Evolutionary conservation across 2,329 filamentous ascomycete genomes (phyloP).

Genomic region (Diaporthe destruens): DNA sequence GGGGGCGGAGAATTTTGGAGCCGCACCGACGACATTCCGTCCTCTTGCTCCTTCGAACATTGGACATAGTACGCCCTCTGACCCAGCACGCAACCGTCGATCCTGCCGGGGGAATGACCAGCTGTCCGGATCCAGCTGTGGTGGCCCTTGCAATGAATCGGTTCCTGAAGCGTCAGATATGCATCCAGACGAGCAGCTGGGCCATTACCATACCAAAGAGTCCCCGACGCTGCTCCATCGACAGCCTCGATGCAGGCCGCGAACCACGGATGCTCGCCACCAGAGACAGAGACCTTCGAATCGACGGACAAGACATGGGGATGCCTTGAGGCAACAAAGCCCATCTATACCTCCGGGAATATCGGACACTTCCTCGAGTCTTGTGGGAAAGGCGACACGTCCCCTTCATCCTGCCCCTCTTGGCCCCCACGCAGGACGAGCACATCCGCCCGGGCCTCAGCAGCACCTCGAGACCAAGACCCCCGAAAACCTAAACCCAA

Average conservation of each 20-base stretch:
- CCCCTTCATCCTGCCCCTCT: not conserved
- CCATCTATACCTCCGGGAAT: not conserved
- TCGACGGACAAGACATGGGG: not conserved
- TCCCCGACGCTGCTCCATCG: not conserved
- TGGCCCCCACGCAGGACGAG: not conserved
- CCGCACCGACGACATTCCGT: not conserved
- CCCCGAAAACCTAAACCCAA: no score
- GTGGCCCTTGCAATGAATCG: no score
- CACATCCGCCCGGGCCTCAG: not conserved
- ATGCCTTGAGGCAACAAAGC: no score
- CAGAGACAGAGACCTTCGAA: not conserved
- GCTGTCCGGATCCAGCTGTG: not conserved
- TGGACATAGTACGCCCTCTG: no score
- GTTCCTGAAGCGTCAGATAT: no score
- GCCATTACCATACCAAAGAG: no score
- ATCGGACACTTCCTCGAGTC: not conserved
- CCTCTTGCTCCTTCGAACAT: not conserved
- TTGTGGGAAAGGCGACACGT: not conserved
- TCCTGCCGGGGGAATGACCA: no score
- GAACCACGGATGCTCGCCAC: not conserved
- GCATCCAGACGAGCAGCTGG: not conserved
- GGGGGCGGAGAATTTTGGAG: not conserved
- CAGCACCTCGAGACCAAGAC: not conserved
- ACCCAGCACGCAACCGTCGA: no score
- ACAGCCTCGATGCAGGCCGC: not conserved